Evolutionary conservation across 345 rosid species (phyloP), one percentile per base, ranked within the genome.

Genomic region (Durio zibethinus): DNA sequence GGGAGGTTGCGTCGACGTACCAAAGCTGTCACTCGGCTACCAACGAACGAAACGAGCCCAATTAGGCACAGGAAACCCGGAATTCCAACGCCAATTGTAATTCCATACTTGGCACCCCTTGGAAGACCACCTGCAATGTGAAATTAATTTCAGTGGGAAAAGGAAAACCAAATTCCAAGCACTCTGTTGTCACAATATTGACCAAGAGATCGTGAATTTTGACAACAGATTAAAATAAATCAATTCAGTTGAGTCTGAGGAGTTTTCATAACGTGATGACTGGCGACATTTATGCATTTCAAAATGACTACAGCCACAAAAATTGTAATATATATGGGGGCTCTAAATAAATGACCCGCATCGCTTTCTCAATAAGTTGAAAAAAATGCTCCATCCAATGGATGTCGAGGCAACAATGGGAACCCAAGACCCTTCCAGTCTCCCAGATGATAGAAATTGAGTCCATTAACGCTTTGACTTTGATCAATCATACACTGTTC

Each of bases 31-130:
- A 85, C 29, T 65, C 42, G 78, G 81, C 87, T 50, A 1, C 78
- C 76, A 1, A 88, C 2, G 78, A 40, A 83, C 53, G 82, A 74
- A 31, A 45, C 59, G 0, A 87, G 61, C 15, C 89, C 90, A 21
- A 87, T 74, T 25, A 86, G 48, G 80, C 87, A 84, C n/a, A 88
- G 35, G 10, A 88, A 38, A 12, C 82, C 89, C 2, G 91, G 91
- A 29, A 91, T 82, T 68, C 90, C 92, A 11, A 79, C 43, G 15
- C 91, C 94, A 16, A 89, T 62, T 52, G 72, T 61, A 25, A 91
- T 70, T 36, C 90, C 91, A 35, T 89, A 91, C 20, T 76, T 89
- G 62, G 85, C 90, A 62, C 76, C 76, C 77, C 88, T 86, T 15
- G 91, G 84, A 4, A 87, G 42, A 40, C 85, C 90, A 78, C 31